phyloP scores from a whole-genome alignment of 495 filamentous ascomycete genomes.

The Elaphomyces granulatus region DNA sequence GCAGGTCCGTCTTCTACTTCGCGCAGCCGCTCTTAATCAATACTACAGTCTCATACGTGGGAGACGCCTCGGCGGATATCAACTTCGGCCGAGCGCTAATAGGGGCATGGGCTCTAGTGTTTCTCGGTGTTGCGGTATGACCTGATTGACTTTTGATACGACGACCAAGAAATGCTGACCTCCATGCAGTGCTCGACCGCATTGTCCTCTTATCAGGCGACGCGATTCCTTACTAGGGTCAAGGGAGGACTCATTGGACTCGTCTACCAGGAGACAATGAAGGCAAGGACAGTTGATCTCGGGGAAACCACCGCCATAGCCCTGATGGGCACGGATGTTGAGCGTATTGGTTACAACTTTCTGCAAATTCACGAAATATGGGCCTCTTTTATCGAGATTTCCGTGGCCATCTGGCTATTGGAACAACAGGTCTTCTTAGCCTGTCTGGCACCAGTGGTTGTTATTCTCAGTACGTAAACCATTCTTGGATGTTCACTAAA shows the following conservation, averaged over 20 bases:
- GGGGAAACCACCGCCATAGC: slow-evolving; percentile 37
- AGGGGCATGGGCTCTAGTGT: slow-evolving; percentile 35
- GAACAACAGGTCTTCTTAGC: slow-evolving; percentile 34
- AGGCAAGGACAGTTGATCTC: slow-evolving; percentile 25
- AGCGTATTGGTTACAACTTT: slow-evolving; percentile 29
- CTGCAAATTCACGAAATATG: slow-evolving; percentile 33
- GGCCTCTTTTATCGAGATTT: slow-evolving; percentile 39
- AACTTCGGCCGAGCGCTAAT: slow-evolving; percentile 41
- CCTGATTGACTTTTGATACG: slow-evolving; percentile 28
- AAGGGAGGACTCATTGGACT: slow-evolving; percentile 43
- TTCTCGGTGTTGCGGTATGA: slow-evolving; percentile 35
- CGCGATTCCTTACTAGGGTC: slow-evolving; percentile 43
- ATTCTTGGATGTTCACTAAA: neutral
- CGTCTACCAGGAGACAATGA: slow-evolving; percentile 38
- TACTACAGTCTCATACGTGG: slow-evolving; percentile 33
- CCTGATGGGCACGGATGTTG: slow-evolving; percentile 44
- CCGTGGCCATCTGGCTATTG: slow-evolving; percentile 39
- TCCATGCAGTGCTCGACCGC: slow-evolving; percentile 22
- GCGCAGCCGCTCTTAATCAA: slow-evolving; percentile 51
- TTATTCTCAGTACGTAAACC: slow-evolving; percentile 30
- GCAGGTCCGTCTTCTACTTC: slow-evolving; percentile 43
- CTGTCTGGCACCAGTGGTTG: slow-evolving; percentile 34
- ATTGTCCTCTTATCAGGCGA: slow-evolving; percentile 38
- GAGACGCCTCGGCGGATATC: slow-evolving; percentile 23
- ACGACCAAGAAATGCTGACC: slow-evolving; percentile 7